These are phyloP conservation scores for Phytopythium boreale DNA, from an alignment of 352 stramenopile species.

Conservation along the genomic window DNA sequence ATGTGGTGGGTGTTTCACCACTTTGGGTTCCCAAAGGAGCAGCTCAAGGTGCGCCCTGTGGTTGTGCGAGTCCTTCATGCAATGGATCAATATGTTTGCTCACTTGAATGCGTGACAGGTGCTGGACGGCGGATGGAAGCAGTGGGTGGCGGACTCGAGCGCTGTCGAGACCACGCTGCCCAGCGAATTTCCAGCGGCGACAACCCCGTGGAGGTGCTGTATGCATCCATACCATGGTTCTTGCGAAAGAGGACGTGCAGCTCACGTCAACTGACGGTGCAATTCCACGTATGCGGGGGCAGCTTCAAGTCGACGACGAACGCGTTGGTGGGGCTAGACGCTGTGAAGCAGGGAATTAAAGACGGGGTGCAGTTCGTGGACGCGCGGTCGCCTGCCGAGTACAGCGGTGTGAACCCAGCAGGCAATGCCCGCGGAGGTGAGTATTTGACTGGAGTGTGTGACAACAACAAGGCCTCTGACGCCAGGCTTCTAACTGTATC, in stretches of 20 bases:
- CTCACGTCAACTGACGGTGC: not conserved
- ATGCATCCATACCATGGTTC: too few relatives aligned
- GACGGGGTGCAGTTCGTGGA: conserved; percentile 35
- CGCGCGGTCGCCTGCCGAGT: conserved; percentile 27
- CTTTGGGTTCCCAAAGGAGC: conserved; percentile 66
- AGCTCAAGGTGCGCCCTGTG: conserved; percentile 51
- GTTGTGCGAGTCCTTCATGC: not conserved
- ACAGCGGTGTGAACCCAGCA: conserved; percentile 20
- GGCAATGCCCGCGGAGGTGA: conserved; percentile 23
- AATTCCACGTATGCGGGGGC: not conserved
- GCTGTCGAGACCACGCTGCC: conserved; percentile 28
- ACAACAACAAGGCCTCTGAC: not conserved
- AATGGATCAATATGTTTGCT: not conserved
- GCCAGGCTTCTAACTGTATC: too few relatives aligned
- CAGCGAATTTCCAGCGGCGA: not conserved
- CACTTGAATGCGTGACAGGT: conserved; percentile 22
- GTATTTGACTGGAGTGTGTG: not conserved
- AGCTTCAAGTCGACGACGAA: conserved; percentile 12
- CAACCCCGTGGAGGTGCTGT: conserved; percentile 1
- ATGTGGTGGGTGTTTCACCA: conserved; percentile 82
- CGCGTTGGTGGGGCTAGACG: conserved; percentile 24
- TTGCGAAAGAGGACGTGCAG: too few relatives aligned
- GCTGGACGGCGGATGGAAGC: conserved; percentile 66
- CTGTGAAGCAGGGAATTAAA: conserved; percentile 28
- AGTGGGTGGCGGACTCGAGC: conserved; percentile 53